Percentiles rank a stretch among this genome's conserved stretches.
Evolutionary conservation across 2,329 filamentous ascomycete genomes (phyloP).

Genomic region (Pezicula neosporulosa): DNA sequence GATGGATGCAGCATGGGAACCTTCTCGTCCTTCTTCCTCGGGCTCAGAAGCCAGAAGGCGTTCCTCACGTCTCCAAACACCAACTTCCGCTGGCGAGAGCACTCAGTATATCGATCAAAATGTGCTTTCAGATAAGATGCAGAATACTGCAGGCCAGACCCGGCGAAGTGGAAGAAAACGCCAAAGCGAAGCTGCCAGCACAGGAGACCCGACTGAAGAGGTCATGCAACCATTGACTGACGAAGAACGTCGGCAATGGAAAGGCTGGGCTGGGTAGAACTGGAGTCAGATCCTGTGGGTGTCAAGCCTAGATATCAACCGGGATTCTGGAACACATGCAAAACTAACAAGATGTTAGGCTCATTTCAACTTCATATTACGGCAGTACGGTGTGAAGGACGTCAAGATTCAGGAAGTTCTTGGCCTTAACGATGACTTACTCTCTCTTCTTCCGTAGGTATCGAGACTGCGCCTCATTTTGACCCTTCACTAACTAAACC

Average conservation of each 20-base stretch:
- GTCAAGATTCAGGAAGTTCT: slow-evolving; percentile 76
- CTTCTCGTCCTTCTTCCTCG: no score
- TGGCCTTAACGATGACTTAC: slow-evolving; percentile 62
- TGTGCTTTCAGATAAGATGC: no score
- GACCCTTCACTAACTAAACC: slow-evolving; percentile 23
- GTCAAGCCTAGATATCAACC: background rate
- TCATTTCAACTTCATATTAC: slow-evolving; percentile 82
- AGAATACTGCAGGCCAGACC: background rate
- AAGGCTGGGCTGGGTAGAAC: slow-evolving; percentile 78
- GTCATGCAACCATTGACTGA: slow-evolving; percentile 41
- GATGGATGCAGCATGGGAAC: no score
- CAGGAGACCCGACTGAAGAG: slow-evolving; percentile 12
- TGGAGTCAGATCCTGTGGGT: slow-evolving; percentile 84
- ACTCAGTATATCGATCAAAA: no score
- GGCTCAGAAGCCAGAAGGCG: no score
- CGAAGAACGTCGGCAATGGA: slow-evolving; percentile 58
- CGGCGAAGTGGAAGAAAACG: background rate
- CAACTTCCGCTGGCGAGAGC: no score
- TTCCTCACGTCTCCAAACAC: no score
- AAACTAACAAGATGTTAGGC: slow-evolving; percentile 44
- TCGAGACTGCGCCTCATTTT: background rate
- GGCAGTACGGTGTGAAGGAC: slow-evolving; percentile 70
- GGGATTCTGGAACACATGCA: background rate
- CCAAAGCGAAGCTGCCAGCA: background rate
- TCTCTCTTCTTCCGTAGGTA: slow-evolving; percentile 60